phyloP scores from a whole-genome alignment of 108 stramenopile species.

The Phaeodactylum tricornutum region DNA sequence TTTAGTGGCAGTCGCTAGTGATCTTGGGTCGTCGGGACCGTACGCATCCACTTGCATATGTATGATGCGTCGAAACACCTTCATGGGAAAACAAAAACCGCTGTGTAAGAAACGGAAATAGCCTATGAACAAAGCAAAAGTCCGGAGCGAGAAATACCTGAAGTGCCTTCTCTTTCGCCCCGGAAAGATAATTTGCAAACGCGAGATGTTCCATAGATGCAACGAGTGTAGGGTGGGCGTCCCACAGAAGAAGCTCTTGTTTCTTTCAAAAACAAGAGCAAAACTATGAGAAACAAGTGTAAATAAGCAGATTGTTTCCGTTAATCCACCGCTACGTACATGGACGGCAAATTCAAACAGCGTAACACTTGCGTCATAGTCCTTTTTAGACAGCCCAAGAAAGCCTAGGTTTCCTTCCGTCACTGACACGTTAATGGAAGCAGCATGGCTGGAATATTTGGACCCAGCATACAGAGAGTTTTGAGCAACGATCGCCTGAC shows the following conservation, averaged over 20 bases:
- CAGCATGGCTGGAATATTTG: slow-evolving; percentile 12
- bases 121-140: not conserved
- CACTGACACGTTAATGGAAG: slow-evolving; percentile 32
- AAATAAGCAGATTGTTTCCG: too few relatives aligned
- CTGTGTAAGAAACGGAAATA: not conserved
- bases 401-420: slow-evolving; percentile 35
- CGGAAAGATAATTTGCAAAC: slow-evolving; percentile 26
- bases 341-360: not conserved
- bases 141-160: slow-evolving; percentile 9
- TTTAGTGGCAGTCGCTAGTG: slow-evolving; percentile 18
- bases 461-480: slow-evolving; percentile 29
- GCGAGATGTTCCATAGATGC: slow-evolving; percentile 48
- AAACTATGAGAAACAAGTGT: not conserved
- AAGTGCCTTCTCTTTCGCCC: slow-evolving; percentile 22
- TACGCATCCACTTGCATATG: slow-evolving; percentile 22
- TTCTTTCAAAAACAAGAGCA: slow-evolving; percentile 1
- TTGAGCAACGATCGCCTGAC: slow-evolving; percentile 18
- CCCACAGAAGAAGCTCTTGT: slow-evolving; percentile 32
- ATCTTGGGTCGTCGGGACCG: slow-evolving; percentile 20
- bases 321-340: too few relatives aligned
- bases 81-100: not conserved
- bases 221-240: slow-evolving; percentile 24
- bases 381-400: slow-evolving; percentile 22
- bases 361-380: not conserved
- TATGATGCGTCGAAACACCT: slow-evolving; percentile 29